Evolutionary conservation across 441 rosid genomes (phyloP).

Genomic region (Jatropha podagrica): DNA sequence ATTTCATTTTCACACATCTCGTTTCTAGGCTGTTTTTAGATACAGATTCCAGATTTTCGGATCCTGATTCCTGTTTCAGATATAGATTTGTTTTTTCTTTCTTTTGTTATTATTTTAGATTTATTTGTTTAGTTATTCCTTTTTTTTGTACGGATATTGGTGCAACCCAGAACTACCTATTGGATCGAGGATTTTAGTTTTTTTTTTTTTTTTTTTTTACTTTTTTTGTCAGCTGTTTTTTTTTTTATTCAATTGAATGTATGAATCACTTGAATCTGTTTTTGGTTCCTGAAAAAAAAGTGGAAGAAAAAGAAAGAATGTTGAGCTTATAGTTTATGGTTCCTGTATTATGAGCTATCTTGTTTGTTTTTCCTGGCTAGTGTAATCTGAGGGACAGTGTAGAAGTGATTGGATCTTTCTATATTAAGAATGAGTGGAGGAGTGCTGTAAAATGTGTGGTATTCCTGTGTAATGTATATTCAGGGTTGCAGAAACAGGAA

Average conservation of each 20-base stretch:
- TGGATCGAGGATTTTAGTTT: neutral
- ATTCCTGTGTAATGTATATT: neutral
- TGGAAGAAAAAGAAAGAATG: neutral
- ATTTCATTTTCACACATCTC: neutral
- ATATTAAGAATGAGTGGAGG: neutral
- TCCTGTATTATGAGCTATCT: neutral
- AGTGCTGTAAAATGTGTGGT: neutral
- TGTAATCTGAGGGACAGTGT: neutral
- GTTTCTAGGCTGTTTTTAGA: neutral
- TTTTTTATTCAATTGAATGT: slow-evolving; percentile 8
- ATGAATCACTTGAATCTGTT: neutral
- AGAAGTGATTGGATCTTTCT: neutral
- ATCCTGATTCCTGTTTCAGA: slow-evolving; percentile 9
- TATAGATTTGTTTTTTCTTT: neutral
- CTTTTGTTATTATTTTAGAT: neutral
- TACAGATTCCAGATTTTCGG: neutral
- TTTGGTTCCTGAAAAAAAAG: neutral
- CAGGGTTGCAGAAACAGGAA: neutral
- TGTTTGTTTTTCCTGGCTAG: neutral
- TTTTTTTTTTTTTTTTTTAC: neutral
- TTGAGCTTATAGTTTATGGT: neutral
- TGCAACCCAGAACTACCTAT: neutral
- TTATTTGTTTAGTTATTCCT: neutral
- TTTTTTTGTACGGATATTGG: neutral
- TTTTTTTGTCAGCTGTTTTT: neutral